Evolutionary conservation across 371 early-diverging fungal species (phyloP).

Genomic region (Blyttiomyces sp.): DNA sequence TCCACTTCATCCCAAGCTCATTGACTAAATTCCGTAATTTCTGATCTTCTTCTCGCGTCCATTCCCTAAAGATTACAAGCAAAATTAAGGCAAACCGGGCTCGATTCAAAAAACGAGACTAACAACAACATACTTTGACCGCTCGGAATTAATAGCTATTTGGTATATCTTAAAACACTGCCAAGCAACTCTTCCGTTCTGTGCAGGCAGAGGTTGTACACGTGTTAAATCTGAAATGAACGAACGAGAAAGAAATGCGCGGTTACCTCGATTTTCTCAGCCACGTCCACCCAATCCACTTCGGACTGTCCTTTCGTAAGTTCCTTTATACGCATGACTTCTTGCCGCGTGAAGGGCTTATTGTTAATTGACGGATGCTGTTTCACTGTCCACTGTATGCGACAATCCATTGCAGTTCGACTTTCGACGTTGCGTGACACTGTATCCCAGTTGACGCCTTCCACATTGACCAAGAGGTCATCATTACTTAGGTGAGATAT

Average conservation of each 20-base stretch:
- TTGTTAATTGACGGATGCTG: constrained; percentile 16
- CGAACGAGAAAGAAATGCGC: constrained; percentile 37
- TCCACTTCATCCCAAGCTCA: too few species aligned
- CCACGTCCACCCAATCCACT: constrained; percentile 36
- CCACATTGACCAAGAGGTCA: constrained; percentile 1
- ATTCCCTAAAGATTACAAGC: too few species aligned
- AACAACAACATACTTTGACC: too few species aligned
- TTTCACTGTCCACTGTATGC: constrained; percentile 16
- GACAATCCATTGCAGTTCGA: constrained; percentile 13
- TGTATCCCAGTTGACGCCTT: constrained; percentile 15
- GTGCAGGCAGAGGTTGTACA: constrained; percentile 11
- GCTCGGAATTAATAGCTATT: constrained; percentile 51
- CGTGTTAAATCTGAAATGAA: not conserved
- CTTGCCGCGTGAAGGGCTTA: constrained; percentile 12
- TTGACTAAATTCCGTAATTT: constrained; percentile 61
- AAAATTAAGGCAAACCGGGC: too few species aligned
- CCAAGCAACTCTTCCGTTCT: constrained; percentile 69
- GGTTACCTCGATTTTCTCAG: constrained; percentile 43
- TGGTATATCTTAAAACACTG: constrained; percentile 78
- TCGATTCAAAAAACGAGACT: too few species aligned
- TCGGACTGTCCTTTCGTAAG: constrained; percentile 11
- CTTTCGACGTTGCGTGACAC: too few species aligned
- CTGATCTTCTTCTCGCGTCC: constrained; percentile 74
- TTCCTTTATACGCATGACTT: constrained; percentile 7
- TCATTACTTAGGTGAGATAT: constrained; percentile 1